Percentiles rank a stretch among this genome's conserved stretches.
Conservation (phyloP, 768 basidiomycete species). For the Mycena capillaripes region DNA sequence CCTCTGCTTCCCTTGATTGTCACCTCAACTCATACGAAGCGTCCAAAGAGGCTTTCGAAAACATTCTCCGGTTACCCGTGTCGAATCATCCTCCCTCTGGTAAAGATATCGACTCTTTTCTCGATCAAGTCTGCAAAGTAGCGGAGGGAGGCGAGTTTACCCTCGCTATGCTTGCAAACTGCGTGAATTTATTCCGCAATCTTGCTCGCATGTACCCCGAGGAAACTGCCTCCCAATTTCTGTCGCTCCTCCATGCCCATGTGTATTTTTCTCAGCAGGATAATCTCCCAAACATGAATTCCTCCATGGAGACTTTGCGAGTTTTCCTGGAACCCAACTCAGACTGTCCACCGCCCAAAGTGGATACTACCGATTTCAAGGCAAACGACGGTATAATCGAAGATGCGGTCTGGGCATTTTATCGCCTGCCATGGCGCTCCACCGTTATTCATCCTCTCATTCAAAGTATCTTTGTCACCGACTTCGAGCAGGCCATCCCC, state of each 20-base stretch:
- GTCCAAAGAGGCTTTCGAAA: not conserved
- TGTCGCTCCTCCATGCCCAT: conserved; percentile 10
- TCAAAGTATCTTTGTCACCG: not conserved
- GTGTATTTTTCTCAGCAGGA: not conserved
- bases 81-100: not conserved
- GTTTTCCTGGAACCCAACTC: conserved; percentile 7
- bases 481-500: not conserved
- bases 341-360: not conserved
- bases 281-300: not conserved
- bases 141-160: not conserved
- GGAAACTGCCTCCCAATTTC: not conserved
- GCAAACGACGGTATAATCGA: not conserved
- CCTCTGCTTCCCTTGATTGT: not conserved
- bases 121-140: conserved; percentile 5
- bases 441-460: not conserved
- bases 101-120: not conserved
- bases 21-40: conserved; percentile 1
- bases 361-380: not conserved
- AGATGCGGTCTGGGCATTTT: not conserved
- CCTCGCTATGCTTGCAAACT: not conserved
- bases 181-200: not conserved
- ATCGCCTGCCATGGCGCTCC: not conserved
- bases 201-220: not conserved
- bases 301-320: not conserved
- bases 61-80: not conserved